Evolutionary conservation across 768 basidiomycete genomes (phyloP).

Genomic region (Mycena indigotica): DNA sequence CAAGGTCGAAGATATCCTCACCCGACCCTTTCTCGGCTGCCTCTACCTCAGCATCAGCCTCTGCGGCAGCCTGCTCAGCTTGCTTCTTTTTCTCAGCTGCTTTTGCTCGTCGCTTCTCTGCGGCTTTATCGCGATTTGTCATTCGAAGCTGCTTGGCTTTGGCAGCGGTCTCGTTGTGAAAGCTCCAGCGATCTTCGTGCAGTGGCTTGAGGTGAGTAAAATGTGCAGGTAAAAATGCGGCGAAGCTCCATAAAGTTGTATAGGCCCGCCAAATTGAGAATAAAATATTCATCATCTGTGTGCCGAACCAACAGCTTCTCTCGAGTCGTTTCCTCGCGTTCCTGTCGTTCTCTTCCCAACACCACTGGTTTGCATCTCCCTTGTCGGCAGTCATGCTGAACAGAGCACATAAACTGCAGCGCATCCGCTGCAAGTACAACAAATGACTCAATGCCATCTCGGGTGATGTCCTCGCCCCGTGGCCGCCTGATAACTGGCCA

Average conservation of each 20-base stretch:
- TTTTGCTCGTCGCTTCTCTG: background rate
- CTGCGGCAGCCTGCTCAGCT: background rate
- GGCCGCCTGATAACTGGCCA: constrained; percentile 11
- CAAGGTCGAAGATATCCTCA: background rate
- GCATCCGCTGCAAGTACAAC: background rate
- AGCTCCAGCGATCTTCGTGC: background rate
- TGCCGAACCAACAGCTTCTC: background rate
- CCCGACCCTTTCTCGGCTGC: background rate
- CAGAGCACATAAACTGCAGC: background rate
- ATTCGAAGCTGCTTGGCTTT: background rate
- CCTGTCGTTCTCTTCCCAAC: background rate
- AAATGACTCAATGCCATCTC: background rate
- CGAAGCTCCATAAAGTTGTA: constrained; percentile 1
- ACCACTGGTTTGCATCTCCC: background rate
- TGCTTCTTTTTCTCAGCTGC: background rate
- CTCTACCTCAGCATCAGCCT: background rate
- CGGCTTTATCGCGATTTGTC: background rate
- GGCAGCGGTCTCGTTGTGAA: background rate
- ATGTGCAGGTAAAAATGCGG: background rate
- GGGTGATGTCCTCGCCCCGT: constrained; percentile 2
- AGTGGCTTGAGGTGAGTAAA: background rate
- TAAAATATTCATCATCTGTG: background rate
- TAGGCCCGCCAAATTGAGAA: background rate
- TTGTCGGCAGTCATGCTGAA: background rate
- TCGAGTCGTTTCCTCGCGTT: background rate